Conservation (phyloP, 2,329 filamentous ascomycete species). For the Ambrosiella xylebori region DNA sequence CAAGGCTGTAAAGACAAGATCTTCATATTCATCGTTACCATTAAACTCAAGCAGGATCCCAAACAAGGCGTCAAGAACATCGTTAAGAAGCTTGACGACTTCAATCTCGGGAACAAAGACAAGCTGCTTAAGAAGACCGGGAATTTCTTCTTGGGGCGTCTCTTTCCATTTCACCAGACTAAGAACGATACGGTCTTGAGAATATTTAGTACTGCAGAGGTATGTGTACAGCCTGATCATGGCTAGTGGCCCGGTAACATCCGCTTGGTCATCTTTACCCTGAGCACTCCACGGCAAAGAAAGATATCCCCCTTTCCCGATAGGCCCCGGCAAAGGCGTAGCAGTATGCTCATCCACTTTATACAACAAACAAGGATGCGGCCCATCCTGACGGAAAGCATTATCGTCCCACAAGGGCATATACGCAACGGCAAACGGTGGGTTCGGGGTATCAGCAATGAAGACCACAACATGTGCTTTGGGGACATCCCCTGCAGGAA, state of each 20-base stretch:
- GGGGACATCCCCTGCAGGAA: conserved; percentile 64
- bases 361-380: conserved; percentile 68
- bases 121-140: conserved; percentile 60
- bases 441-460: conserved; percentile 67
- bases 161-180: conserved; percentile 79
- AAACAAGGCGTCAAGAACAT: conserved; percentile 83
- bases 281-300: conserved; percentile 62
- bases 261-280: conserved; percentile 49
- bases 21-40: conserved; percentile 84
- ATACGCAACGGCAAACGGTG: conserved; percentile 81
- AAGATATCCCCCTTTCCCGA: conserved; percentile 74
- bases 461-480: conserved; percentile 79
- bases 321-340: conserved; percentile 38
- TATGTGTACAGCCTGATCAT: conserved; percentile 67
- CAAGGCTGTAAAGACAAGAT: conserved; percentile 76
- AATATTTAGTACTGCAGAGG: conserved; percentile 86
- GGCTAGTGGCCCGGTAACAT: conserved; percentile 65
- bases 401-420: conserved; percentile 86
- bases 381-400: conserved; percentile 75
- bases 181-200: conserved; percentile 74
- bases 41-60: conserved; percentile 78
- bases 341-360: conserved; percentile 83
- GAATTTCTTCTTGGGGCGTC: conserved; percentile 50
- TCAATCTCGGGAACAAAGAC: conserved; percentile 95
- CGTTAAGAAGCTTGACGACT: conserved; percentile 79